Evolutionary conservation across 2,329 filamentous ascomycete species (phyloP), one percentile per base, ranked within the genome.

Genomic region (Myriosclerotinia curreyana): DNA sequence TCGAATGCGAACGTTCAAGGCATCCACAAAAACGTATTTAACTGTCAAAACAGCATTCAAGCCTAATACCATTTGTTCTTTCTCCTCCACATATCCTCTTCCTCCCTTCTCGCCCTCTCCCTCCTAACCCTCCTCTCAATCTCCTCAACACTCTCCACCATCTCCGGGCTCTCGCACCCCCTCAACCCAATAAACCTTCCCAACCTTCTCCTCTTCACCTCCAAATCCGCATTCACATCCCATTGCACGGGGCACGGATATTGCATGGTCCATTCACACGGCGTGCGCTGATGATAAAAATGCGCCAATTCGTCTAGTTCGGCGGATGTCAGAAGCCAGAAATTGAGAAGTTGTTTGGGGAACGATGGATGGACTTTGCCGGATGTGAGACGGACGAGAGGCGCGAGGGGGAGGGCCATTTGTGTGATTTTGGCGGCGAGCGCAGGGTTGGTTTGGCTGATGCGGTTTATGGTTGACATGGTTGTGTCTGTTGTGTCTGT

Each of bases 111-210:
- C 17, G 79, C 72, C 34, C 67, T 77, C 74, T 15, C 77, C 71
- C 52, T 77, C 76, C 67, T 78, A 77, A 53, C 62, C 22, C 40
- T 60, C 72, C 81, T 79, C 75, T 77, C 77, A n/a, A 71, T 68
- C 60, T 73, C 72, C 48, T 68, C 66, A 44, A 68, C 67, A 22
- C 51, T 72, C 60, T 66, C 61, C 9, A 67, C 22, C 28, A 49
- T 78, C 77, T n/a, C 52, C 11, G 82, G 83, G 40, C 80, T 82
- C 68, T 85, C 82, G 70, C 83, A 83, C 2, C 87, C 88, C 59
- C 84, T 77, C 64, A 92, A 77, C 15, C 89, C 89, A 73, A 92
- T 91, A 69, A 92, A 92, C 69, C 83, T 80, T 53, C 89, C 89
- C 73, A 92, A 84, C 76, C 86, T 86, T 67, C 88, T 79, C 67